A percentile compares a stretch with the other conserved stretches of the same genome.
phyloP scores from a whole-genome alignment of 2,329 filamentous ascomycete genomes.

The Monosporascus sp. region DNA sequence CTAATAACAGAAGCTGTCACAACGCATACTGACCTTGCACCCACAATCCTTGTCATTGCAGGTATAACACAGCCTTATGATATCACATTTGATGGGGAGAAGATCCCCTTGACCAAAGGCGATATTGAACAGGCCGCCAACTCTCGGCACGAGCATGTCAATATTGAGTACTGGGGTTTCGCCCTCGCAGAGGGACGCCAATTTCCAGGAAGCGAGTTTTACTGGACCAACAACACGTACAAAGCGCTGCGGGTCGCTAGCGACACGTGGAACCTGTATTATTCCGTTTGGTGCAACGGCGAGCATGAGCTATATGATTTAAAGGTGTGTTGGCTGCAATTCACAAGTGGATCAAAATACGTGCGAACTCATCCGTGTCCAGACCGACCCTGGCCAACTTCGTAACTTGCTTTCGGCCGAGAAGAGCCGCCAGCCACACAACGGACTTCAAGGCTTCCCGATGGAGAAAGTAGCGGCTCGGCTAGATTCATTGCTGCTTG shows the following conservation, averaged over 20 bases:
- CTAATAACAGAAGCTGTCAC: conserved; percentile 37
- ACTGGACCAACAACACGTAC: conserved; percentile 40
- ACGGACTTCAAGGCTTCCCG: conserved; percentile 26
- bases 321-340: conserved; percentile 31
- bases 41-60: conserved; percentile 40
- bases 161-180: conserved; percentile 43
- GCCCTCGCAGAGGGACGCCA: conserved; percentile 25
- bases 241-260: conserved; percentile 41
- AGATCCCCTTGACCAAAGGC: conserved; percentile 18
- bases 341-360: not conserved
- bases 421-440: not conserved
- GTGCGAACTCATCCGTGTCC: not conserved
- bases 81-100: not conserved
- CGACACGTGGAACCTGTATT: conserved; percentile 43
- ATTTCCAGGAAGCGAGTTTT: conserved; percentile 31
- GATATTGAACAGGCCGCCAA: conserved; percentile 1
- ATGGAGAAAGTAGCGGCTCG: conserved; percentile 39
- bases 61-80: conserved; percentile 32
- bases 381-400: conserved; percentile 49
- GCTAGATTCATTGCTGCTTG: conserved; percentile 52
- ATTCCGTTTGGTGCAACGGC: conserved; percentile 62
- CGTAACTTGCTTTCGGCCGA: conserved; percentile 34
- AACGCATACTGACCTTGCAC: conserved; percentile 47
- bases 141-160: conserved; percentile 37
- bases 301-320: conserved; percentile 63